Evolutionary conservation across 148 eudicot genomes (phyloP).

Genomic region (Amaranthus palmeri): DNA sequence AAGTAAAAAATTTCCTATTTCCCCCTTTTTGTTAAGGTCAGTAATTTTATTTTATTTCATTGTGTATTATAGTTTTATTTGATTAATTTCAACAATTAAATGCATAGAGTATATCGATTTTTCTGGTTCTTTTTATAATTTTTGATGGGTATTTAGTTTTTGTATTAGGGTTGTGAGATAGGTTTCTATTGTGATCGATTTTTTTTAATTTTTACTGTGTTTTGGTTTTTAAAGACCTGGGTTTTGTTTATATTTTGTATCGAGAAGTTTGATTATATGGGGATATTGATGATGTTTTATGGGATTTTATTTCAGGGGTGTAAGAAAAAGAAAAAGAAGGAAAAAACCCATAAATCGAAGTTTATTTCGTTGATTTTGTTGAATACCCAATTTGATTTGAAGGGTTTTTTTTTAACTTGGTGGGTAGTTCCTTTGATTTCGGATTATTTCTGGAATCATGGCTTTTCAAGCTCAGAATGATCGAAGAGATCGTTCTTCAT

Average conservation of each 20-base stretch:
- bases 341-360: neutral
- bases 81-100: too few relatives aligned
- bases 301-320: conserved; percentile 4
- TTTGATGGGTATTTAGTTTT: neutral
- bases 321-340: neutral
- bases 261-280: neutral
- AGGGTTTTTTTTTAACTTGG: neutral
- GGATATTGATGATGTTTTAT: neutral
- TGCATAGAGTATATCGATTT: too few relatives aligned
- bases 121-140: neutral
- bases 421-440: neutral
- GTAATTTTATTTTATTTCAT: too few relatives aligned
- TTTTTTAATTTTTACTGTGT: neutral
- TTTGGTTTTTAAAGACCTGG: neutral
- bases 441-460: conserved; percentile 39
- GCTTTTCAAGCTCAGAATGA: conserved; percentile 51
- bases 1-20: too few relatives aligned
- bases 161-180: neutral
- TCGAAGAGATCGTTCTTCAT: conserved; percentile 46
- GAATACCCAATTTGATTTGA: neutral
- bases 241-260: neutral
- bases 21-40: too few relatives aligned
- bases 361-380: conserved; percentile 2
- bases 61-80: too few relatives aligned
- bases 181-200: neutral